Conservation (phyloP, 148 eudicot genomes). For the Beta vulgaris region DNA sequence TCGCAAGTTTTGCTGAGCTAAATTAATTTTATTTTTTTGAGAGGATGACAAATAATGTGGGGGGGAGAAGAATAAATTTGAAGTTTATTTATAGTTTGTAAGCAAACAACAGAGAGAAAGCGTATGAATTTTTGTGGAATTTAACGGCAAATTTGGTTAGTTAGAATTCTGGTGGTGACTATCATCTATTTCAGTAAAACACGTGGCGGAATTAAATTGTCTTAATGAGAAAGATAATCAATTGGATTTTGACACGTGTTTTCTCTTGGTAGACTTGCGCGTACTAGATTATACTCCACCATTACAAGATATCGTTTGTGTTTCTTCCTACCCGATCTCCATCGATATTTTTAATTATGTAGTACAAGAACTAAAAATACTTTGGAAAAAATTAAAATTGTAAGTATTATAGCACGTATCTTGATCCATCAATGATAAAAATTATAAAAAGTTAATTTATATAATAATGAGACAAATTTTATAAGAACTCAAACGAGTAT, state of each 20-base stretch:
- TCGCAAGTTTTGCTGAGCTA: not conserved
- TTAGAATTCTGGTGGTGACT: not conserved
- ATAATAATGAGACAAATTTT: too few species aligned
- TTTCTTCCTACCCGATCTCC: too few species aligned
- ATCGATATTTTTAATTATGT: too few species aligned
- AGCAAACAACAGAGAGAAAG: not conserved
- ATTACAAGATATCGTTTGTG: not conserved
- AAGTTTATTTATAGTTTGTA: slow-evolving; percentile 5
- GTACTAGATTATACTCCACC: not conserved
- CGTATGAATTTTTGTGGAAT: not conserved
- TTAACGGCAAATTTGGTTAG: not conserved
- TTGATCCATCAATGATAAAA: too few species aligned
- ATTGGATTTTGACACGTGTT: not conserved
- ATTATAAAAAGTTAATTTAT: too few species aligned
- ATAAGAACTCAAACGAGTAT: too few species aligned
- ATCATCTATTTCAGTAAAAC: not conserved
- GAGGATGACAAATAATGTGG: not conserved
- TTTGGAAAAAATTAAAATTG: too few species aligned
- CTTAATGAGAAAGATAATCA: not conserved
- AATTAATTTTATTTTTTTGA: not conserved
- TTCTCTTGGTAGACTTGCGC: not conserved
- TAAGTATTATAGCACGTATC: too few species aligned
- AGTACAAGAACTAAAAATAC: too few species aligned
- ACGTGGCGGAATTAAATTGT: not conserved
- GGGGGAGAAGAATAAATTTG: not conserved